These are phyloP conservation scores for Suillus plorans DNA, from an alignment of 768 basidiomycete species.

Conservation along the genomic window DNA sequence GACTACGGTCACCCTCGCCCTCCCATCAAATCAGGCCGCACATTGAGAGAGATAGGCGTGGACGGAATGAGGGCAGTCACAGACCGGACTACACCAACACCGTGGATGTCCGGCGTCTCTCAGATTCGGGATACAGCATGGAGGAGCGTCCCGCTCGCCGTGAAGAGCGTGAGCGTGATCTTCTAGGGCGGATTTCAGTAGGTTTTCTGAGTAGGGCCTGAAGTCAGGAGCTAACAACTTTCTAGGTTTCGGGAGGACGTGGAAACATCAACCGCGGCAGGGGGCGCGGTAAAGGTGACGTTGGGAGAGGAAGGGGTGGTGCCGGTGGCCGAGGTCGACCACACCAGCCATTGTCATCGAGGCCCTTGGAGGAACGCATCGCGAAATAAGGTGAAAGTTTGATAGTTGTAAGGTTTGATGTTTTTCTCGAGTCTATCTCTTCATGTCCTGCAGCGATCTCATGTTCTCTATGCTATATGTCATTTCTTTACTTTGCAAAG, in stretches of 20 bases:
- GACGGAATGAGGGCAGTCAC: background rate
- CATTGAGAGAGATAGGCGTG: background rate
- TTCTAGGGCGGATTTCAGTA: background rate
- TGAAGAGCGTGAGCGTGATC: too few species aligned
- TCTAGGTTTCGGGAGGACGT: background rate
- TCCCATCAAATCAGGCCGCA: background rate
- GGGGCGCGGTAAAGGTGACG: conserved; percentile 20
- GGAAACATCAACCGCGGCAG: conserved; percentile 5
- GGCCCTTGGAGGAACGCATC: conserved; percentile 21
- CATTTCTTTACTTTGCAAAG: too few species aligned
- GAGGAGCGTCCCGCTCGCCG: background rate
- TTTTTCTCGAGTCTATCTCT: background rate
- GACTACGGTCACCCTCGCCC: background rate
- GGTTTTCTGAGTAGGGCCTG: background rate
- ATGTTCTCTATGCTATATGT: background rate
- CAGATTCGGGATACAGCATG: background rate
- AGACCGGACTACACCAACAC: background rate
- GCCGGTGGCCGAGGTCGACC: conserved; percentile 15
- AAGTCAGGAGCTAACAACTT: background rate
- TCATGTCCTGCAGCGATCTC: background rate
- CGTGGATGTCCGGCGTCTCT: background rate
- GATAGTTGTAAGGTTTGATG: background rate
- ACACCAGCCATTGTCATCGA: conserved; percentile 18
- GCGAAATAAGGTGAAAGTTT: conserved; percentile 11
- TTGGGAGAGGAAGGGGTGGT: conserved; percentile 17